Percentiles rank a stretch among this genome's conserved stretches.
Conservation (phyloP, 768 basidiomycete species). For the Suillus plorans region DNA sequence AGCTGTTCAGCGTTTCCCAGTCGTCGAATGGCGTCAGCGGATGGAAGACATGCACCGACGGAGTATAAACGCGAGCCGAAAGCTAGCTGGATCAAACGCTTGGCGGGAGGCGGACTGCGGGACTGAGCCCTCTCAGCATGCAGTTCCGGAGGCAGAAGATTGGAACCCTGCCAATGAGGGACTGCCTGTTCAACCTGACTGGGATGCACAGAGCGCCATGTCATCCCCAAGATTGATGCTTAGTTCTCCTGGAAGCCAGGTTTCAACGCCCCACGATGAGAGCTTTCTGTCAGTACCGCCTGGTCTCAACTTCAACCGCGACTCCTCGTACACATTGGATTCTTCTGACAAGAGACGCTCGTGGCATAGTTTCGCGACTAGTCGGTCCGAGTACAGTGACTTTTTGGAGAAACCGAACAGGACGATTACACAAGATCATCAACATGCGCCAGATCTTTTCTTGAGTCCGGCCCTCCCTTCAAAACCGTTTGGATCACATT, state of each 20-base stretch:
- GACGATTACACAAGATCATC: constrained; percentile 26
- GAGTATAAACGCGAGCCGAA: constrained; percentile 72
- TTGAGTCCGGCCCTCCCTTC: constrained; percentile 61
- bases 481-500: constrained; percentile 79
- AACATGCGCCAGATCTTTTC: constrained; percentile 80
- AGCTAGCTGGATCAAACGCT: constrained; percentile 66
- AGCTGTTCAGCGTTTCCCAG: constrained; percentile 94
- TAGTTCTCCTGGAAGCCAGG: constrained; percentile 62
- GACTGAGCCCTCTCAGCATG: constrained; percentile 33
- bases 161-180: constrained; percentile 74
- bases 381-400: constrained; percentile 56
- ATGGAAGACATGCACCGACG: constrained; percentile 94
- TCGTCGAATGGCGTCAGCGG: constrained; percentile 95
- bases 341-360: constrained; percentile 62
- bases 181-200: constrained; percentile 70
- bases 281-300: constrained; percentile 26
- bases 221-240: constrained; percentile 43
- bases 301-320: constrained; percentile 27
- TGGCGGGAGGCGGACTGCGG: constrained; percentile 76
- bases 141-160: constrained; percentile 70
- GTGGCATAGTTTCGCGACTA: constrained; percentile 29
- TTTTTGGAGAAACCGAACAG: constrained; percentile 87
- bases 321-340: constrained; percentile 40
- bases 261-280: constrained; percentile 49
- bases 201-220: constrained; percentile 63